Evolutionary conservation across 805 yeast genomes (phyloP), one percentile per base, ranked within the genome.

Genomic region (Candida chauliodis): DNA sequence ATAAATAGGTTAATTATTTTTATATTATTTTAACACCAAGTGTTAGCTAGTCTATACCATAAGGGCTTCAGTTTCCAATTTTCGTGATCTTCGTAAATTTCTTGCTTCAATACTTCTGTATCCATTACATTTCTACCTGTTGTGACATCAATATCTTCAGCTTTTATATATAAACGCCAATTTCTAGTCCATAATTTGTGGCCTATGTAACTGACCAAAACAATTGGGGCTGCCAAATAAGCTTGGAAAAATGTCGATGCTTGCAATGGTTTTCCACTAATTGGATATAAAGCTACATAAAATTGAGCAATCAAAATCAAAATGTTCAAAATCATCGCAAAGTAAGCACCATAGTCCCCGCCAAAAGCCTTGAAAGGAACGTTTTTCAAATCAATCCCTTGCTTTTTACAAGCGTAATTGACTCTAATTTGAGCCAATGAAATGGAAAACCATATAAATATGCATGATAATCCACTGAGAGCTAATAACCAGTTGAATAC

Each of bases 331-430:
- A 55, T 15, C 30, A 55, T 42, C 25, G 54, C 45, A 42, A 44
- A 50, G 37, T 47, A 56, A 48, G 27, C 58, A 50, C 42, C 50
- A 39, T 30, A 49, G 46, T 40, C 43, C 46, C 95, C 95, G 20
- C 73, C 63, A 36, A 77, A 78, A 4, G 90, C 86, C 56, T 78
- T 80, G 67, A 71, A 84, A 5, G 93, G 89, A 37, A 85, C 63
- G 8, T 71, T 69, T 46, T 78, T 77, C 46, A 87, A 61, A 20
- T 78, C 64, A 37, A 81, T 76, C 25, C 79, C 78, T 54, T 85
- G 74, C n/a, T 63, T 56, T 46, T 70, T 72, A 47, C 84, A 59
- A 16, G 80, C 79, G 28, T 80, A 48, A 78, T 58, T 43, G 79
- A 63, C 86, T 43, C 70, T 49, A 27, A 63, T 37, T 45, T 63